Conservation (phyloP, 2,329 filamentous ascomycete species). For the Calonectria pauciramosa region DNA sequence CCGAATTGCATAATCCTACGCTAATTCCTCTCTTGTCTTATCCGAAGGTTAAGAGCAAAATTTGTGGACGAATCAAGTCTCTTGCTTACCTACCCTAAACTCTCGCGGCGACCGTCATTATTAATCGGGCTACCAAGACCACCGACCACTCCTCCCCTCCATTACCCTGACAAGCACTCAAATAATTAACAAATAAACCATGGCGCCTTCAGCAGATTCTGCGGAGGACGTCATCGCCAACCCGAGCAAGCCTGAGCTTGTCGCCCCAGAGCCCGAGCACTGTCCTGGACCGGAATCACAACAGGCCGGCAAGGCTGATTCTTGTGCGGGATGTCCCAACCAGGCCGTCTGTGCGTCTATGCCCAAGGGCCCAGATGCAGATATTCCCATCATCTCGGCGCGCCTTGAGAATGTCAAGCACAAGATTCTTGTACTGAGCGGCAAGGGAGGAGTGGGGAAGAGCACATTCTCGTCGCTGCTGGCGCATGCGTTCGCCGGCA, state of each 20-base stretch:
- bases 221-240: constrained; percentile 80
- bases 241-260: constrained; percentile 85
- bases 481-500: constrained; percentile 88
- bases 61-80: constrained; percentile 36
- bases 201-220: constrained; percentile 81
- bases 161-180: not conserved
- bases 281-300: constrained; percentile 92
- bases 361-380: constrained; percentile 95
- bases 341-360: constrained; percentile 94
- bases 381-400: constrained; percentile 88
- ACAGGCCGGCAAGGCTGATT: constrained; percentile 78
- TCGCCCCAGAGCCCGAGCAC: constrained; percentile 96
- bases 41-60: not conserved
- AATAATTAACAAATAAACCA: constrained; percentile 51
- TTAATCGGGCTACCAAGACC: constrained; percentile 15
- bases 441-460: constrained; percentile 97
- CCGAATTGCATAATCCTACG: not conserved
- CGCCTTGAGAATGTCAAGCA: constrained; percentile 87
- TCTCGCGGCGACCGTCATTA: not conserved
- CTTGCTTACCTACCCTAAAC: constrained; percentile 40
- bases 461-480: constrained; percentile 92
- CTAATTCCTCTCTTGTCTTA: not conserved
- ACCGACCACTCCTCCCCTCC: constrained; percentile 34
- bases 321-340: constrained; percentile 95
- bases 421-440: constrained; percentile 92